Evolutionary conservation across 2,329 filamentous ascomycete species (phyloP), one percentile per base, ranked within the genome.

Genomic region (Aspergillus niger): DNA sequence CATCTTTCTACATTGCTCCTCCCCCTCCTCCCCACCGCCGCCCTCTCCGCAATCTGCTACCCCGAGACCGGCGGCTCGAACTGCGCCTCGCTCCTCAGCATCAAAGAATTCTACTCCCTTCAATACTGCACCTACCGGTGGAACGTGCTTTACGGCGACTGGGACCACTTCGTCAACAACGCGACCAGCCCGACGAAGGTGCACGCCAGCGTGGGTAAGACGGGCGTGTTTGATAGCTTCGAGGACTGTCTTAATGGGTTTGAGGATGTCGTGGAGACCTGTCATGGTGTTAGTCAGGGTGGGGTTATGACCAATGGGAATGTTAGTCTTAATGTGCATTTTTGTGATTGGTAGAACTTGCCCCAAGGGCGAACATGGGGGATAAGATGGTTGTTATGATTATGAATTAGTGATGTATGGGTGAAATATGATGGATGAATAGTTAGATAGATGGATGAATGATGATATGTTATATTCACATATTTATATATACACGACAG

Each of bases 171-270:
- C 39, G 30, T 30, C 24, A 30, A 44, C 26, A 47, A 55, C 26
- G 41, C 8, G 20, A 55, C 24, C 17, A 13, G n/a, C 15, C 38
- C 44, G 11, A 36, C 32, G 32, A 36, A 13, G 39, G 39, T 44
- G 26, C 39, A 41, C 24, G 53, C 39, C 8, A 30, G 53, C 11
- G 53, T 47, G 2, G 53, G 39, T 26, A 55, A 55, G n/a, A 55
- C 39, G 0, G 53, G 53, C 7, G 17, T 20, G 39, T 55, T 55
- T 32, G 39, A 26, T 11, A 32, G 39, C 2, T 32, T 55, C 2
- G 53, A 55, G 53, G 53, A 44, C 11, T 55, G 53, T n/a, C n/a
- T 55, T 11, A 41, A 55, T 47, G 53, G 39, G 10, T 55, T 55
- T 6, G 17, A 24, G 39, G 53, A 55, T 8, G 24, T 36, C 7